Conservation (phyloP, 2,329 filamentous ascomycete genomes). For the Fusarium avenaceum region DNA sequence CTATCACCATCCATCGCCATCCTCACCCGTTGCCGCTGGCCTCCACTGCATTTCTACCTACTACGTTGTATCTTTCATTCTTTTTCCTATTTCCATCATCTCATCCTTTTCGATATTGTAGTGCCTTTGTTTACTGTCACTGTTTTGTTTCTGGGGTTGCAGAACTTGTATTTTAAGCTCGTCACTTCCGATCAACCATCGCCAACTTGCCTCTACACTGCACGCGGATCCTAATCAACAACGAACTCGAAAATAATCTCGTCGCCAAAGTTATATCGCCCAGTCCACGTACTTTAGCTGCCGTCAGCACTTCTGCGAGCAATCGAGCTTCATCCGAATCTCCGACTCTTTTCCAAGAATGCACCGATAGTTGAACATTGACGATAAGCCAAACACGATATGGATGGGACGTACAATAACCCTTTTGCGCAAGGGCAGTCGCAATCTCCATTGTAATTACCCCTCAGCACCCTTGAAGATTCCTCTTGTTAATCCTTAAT, state of each 20-base stretch:
- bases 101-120: constrained; percentile 22
- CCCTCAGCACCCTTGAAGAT: neutral
- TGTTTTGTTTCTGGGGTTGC: constrained; percentile 17
- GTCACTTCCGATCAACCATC: constrained; percentile 26
- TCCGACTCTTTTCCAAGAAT: constrained; percentile 40
- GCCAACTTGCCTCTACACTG: constrained; percentile 13
- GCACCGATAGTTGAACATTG: constrained; percentile 39
- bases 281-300: constrained; percentile 17
- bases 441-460: constrained; percentile 49
- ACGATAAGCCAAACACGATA: constrained; percentile 38
- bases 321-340: constrained; percentile 5
- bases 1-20: constrained; percentile 31
- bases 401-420: constrained; percentile 52
- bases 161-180: constrained; percentile 37
- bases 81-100: constrained; percentile 31
- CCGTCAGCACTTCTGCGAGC: constrained; percentile 18
- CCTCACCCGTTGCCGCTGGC: constrained; percentile 18
- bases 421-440: constrained; percentile 48
- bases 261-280: constrained; percentile 25
- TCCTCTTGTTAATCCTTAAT: constrained; percentile 28
- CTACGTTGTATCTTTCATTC: constrained; percentile 10
- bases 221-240: constrained; percentile 34
- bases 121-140: constrained; percentile 11
- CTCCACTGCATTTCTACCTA: constrained; percentile 7
- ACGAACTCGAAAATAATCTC: constrained; percentile 32